Evolutionary conservation across 208 protist species (phyloP).

Genomic region (Trypanosoma congolense): DNA sequence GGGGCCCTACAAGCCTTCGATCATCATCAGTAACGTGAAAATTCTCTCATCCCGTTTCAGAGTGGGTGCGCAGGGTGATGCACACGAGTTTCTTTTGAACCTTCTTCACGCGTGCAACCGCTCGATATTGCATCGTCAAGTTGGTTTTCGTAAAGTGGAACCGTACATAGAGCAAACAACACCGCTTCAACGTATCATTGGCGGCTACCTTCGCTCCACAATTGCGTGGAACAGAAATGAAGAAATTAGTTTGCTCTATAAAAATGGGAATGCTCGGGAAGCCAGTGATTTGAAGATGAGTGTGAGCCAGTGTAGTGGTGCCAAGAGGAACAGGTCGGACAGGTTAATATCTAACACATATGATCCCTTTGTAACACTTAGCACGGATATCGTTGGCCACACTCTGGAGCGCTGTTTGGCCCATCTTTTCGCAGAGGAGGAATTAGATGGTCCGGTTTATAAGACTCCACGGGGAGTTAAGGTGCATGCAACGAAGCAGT

Average conservation of each 20-base stretch:
- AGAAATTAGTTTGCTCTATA: slow-evolving; percentile 69
- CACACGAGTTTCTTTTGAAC: slow-evolving; percentile 87
- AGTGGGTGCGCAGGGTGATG: slow-evolving; percentile 84
- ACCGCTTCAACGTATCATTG: slow-evolving; percentile 74
- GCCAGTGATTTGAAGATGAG: slow-evolving; percentile 71
- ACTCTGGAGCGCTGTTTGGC: slow-evolving; percentile 73
- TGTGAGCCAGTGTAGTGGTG: slow-evolving; percentile 2
- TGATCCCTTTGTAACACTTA: slow-evolving; percentile 80
- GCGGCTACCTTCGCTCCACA: slow-evolving; percentile 81
- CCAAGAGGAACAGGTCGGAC: slow-evolving; percentile 17
- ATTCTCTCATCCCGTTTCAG: slow-evolving; percentile 69
- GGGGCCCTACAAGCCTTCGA: slow-evolving; percentile 41
- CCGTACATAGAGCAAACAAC: slow-evolving; percentile 63
- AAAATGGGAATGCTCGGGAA: slow-evolving; percentile 62
- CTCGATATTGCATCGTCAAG: slow-evolving; percentile 69
- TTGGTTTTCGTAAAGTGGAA: slow-evolving; percentile 64
- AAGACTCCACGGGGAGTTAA: slow-evolving; percentile 63
- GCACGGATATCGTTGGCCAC: slow-evolving; percentile 62
- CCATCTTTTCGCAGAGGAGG: slow-evolving; percentile 69
- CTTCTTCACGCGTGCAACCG: slow-evolving; percentile 74
- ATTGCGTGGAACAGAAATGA: slow-evolving; percentile 73
- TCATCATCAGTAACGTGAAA: slow-evolving; percentile 58
- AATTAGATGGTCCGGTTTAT: slow-evolving; percentile 71
- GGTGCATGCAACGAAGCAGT: slow-evolving; percentile 77
- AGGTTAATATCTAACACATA: slow-evolving; percentile 77